Conservation (phyloP, 2,329 filamentous ascomycete species). For the Colletotrichum coccodes region DNA sequence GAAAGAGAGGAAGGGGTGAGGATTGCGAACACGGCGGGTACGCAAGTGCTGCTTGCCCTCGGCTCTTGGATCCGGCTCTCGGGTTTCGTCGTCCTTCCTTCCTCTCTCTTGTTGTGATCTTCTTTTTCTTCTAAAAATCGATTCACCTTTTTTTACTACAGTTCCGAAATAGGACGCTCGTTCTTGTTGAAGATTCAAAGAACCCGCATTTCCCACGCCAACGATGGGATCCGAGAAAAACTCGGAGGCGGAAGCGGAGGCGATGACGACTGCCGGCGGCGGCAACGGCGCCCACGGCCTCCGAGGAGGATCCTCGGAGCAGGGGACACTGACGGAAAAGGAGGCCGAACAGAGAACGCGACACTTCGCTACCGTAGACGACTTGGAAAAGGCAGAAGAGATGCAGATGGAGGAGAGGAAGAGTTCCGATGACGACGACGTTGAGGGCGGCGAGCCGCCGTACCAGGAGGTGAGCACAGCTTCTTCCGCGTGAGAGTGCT, state of each 20-base stretch:
- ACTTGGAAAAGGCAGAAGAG: constrained; percentile 6
- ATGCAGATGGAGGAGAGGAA: constrained; percentile 24
- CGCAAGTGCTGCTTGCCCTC: neutral
- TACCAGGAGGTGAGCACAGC: constrained; percentile 15
- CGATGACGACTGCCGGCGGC: neutral
- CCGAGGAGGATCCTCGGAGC: constrained; percentile 17
- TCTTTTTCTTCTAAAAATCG: no score
- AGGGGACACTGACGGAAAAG: constrained; percentile 17
- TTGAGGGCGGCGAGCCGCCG: constrained; percentile 28
- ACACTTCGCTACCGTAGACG: neutral
- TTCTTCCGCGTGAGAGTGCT: neutral
- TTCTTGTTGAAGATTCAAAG: neutral
- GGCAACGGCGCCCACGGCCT: constrained; percentile 18
- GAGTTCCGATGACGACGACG: constrained; percentile 24
- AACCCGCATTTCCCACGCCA: neutral
- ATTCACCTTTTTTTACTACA: no score
- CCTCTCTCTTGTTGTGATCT: neutral
- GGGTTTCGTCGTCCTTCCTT: no score
- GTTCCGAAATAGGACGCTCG: no score
- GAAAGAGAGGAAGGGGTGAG: neutral
- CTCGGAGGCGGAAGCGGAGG: constrained; percentile 7
- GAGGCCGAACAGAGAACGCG: neutral
- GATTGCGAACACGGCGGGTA: neutral
- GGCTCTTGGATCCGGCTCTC: neutral
- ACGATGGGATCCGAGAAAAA: constrained; percentile 22